Percentiles rank a stretch among this genome's conserved stretches.
These are phyloP conservation scores for Lachancea lanzarotensis DNA, from an alignment of 805 yeast species.

Conservation along the genomic window DNA sequence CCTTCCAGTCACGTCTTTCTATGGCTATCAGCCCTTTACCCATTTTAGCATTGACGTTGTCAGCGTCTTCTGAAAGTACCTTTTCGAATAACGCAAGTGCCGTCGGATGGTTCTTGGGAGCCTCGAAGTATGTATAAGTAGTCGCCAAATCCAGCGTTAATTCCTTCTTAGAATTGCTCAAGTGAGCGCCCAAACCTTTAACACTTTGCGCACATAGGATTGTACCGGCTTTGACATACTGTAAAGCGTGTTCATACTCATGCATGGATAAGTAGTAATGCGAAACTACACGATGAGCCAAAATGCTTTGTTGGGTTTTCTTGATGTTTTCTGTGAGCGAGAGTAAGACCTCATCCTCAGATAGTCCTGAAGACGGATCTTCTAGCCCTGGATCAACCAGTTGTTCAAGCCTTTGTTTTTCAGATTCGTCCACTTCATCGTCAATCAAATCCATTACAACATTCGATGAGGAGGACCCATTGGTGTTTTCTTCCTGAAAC, in stretches of 20 bases:
- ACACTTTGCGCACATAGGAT: slow-evolving; percentile 44
- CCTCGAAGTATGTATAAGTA: slow-evolving; percentile 75
- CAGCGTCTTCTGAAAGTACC: slow-evolving; percentile 42
- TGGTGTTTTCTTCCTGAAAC: slow-evolving; percentile 9
- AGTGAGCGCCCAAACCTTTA: slow-evolving; percentile 40
- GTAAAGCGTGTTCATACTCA: slow-evolving; percentile 59
- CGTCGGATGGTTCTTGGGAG: slow-evolving; percentile 77
- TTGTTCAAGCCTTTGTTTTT: slow-evolving; percentile 17
- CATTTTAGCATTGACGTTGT: slow-evolving; percentile 55
- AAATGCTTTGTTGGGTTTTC: slow-evolving; percentile 40
- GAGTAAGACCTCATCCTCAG: slow-evolving; percentile 47
- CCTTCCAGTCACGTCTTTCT: slow-evolving; percentile 51
- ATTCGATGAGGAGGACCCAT: slow-evolving; percentile 2
- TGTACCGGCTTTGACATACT: slow-evolving; percentile 55
- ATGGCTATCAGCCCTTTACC: slow-evolving; percentile 78
- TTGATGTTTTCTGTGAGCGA: slow-evolving; percentile 47
- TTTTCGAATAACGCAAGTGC: slow-evolving; percentile 68
- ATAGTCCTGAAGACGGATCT: slow-evolving; percentile 21
- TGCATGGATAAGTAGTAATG: slow-evolving; percentile 51
- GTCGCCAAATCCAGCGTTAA: slow-evolving; percentile 63
- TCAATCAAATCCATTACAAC: slow-evolving; percentile 9
- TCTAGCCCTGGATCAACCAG: slow-evolving; percentile 19
- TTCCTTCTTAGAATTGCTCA: slow-evolving; percentile 50
- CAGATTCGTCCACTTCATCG: slow-evolving; percentile 23
- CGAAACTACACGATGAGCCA: slow-evolving; percentile 62